These are phyloP conservation scores for Ophiostoma tasmaniense DNA, from an alignment of 2,329 filamentous ascomycete species.

Conservation along the genomic window DNA sequence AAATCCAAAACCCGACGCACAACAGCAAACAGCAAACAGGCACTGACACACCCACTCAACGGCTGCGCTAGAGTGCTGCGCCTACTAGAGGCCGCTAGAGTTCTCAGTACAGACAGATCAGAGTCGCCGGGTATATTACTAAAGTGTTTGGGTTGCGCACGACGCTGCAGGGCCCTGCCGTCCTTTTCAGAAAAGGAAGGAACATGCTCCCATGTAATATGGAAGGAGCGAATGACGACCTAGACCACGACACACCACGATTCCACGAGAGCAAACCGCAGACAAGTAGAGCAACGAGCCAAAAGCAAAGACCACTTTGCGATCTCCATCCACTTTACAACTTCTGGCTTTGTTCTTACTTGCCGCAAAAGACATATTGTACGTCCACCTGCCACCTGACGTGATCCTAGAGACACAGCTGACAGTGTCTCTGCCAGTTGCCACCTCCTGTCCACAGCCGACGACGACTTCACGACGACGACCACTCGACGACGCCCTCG, in stretches of 20 bases:
- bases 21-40: neutral
- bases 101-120: neutral
- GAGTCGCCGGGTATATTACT: neutral
- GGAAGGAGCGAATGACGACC: conserved; percentile 3
- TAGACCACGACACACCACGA: neutral
- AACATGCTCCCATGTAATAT: neutral
- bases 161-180: neutral
- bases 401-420: neutral
- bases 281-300: neutral
- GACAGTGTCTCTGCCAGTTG: neutral
- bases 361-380: neutral
- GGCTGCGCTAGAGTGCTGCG: neutral
- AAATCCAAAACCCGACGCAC: conserved; percentile 15
- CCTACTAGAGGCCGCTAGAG: neutral
- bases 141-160: conserved; percentile 1
- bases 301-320: neutral
- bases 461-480: neutral
- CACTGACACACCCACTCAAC: neutral
- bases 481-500: neutral
- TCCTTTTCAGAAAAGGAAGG: neutral
- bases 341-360: neutral
- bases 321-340: neutral
- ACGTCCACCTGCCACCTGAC: neutral
- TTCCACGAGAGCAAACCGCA: neutral
- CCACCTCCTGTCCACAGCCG: neutral